These are phyloP conservation scores for Pseudovirgaria hyperparasitica DNA, from an alignment of 2,329 filamentous ascomycete species.

Conservation along the genomic window DNA sequence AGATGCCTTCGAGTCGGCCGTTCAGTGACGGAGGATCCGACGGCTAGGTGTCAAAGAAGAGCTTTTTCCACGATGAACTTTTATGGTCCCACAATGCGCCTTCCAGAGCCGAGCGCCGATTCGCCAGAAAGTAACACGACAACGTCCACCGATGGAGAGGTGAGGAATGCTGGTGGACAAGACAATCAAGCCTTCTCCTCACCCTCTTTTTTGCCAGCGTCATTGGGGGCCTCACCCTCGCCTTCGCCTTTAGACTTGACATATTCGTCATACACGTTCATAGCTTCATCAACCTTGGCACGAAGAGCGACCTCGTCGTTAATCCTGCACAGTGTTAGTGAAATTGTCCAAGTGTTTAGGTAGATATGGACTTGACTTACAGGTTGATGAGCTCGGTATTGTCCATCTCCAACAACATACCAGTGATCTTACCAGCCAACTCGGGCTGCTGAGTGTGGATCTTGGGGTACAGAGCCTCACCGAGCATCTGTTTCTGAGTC, in stretches of 20 bases:
- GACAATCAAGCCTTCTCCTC: slow-evolving; percentile 31
- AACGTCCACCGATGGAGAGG: too few species aligned
- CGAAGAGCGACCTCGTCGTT: slow-evolving; percentile 81
- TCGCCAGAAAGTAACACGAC: too few species aligned
- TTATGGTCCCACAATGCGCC: too few species aligned
- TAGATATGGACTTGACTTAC: slow-evolving; percentile 51
- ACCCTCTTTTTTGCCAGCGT: slow-evolving; percentile 28
- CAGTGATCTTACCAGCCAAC: slow-evolving; percentile 96
- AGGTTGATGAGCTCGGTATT: slow-evolving; percentile 87
- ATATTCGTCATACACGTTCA: slow-evolving; percentile 96
- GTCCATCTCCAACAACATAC: slow-evolving; percentile 99
- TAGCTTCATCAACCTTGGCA: slow-evolving; percentile 93
- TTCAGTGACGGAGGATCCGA: too few species aligned
- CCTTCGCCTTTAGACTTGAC: slow-evolving; percentile 80
- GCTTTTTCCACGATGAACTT: too few species aligned
- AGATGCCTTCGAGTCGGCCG: too few species aligned
- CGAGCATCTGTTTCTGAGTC: slow-evolving; percentile 97
- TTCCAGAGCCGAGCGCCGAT: too few species aligned
- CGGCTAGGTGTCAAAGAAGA: too few species aligned
- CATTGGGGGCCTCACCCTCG: slow-evolving; percentile 22
- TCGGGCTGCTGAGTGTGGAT: slow-evolving; percentile 90
- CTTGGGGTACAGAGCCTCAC: slow-evolving; percentile 97
- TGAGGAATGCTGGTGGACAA: too few species aligned
- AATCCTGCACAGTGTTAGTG: slow-evolving; percentile 46
- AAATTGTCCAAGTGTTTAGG: not conserved